phyloP scores from a whole-genome alignment of 202 grass and related monocot species.

The Zoysia matrella region DNA sequence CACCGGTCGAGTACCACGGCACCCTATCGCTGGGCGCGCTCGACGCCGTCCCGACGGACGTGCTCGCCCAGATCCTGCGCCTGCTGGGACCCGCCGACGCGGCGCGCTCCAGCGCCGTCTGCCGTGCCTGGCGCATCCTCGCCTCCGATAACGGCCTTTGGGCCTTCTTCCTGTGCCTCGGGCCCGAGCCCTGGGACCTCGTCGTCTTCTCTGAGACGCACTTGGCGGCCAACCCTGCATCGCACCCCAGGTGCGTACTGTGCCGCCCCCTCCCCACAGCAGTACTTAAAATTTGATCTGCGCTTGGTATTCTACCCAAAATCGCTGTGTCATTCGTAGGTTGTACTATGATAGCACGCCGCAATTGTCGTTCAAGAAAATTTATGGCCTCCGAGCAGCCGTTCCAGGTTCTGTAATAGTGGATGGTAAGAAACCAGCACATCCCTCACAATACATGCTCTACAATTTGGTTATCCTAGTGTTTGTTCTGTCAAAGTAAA shows the following conservation, averaged over 20 bases:
- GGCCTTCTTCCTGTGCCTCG: slow-evolving; percentile 73
- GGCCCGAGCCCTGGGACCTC: slow-evolving; percentile 75
- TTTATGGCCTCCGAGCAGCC: slow-evolving; percentile 60
- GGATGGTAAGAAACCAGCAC: slow-evolving; percentile 62
- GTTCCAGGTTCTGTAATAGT: slow-evolving; percentile 84
- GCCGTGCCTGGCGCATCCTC: slow-evolving; percentile 67
- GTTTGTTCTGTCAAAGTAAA: too few relatives aligned
- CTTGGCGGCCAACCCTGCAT: slow-evolving; percentile 46
- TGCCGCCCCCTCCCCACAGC: background rate
- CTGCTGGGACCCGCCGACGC: slow-evolving; percentile 67
- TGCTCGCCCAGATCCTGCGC: slow-evolving; percentile 76
- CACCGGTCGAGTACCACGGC: background rate
- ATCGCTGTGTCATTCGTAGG: slow-evolving; percentile 32
- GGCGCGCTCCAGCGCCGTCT: slow-evolving; percentile 58
- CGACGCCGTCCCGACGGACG: slow-evolving; percentile 73
- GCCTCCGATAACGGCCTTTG: slow-evolving; percentile 80
- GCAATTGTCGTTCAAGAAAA: slow-evolving; percentile 74
- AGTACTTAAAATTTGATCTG: background rate
- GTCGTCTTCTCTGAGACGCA: slow-evolving; percentile 87
- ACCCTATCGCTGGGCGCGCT: slow-evolving; percentile 71
- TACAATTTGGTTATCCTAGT: background rate
- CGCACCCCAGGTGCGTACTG: slow-evolving; percentile 27
- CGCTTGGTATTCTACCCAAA: slow-evolving; percentile 12
- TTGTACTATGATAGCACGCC: slow-evolving; percentile 44
- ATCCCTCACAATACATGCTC: background rate